Evolutionary conservation across 164 flowering plant genomes (phyloP), one percentile per base, ranked within the genome.

Genomic region (Houttuynia cordata): DNA sequence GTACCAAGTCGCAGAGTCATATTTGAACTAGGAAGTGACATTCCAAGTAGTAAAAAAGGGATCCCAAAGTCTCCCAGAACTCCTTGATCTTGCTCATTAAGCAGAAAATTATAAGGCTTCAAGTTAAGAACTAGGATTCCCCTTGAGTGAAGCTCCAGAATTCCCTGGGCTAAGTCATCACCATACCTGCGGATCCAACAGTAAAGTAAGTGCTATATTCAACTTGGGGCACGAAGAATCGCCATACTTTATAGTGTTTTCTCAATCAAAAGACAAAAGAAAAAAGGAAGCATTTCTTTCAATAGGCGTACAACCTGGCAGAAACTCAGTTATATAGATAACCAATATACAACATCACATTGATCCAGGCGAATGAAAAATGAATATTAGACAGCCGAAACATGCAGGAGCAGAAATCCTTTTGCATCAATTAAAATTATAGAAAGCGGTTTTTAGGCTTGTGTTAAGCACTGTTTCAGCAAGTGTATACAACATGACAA

Each of bases 91-190:
- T 68, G 69, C 52, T 79, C 91, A 74, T 76, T 64, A 14, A 92
- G 83, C 68, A 92, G 89, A 67, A 82, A 78, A 75, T 88, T 92
- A 14, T 57, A 78, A 15, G 96, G 96, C 65, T 88, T 92, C n/a
- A 88, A 81, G 69, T 92, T 92, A 54, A 92, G 87, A 66, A 80
- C 76, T 45, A 92, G 74, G 66, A 81, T 67, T 40, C 72, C 91
- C 66, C 76, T 79, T 24, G 84, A 71, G 75, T 92, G 98, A 64
- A 92, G 78, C 58, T 77, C 82, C 62, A 71, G 30, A 58, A 92
- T 72, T 51, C 83, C 96, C 65, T 81, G 78, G 64, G 89, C 91
- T 69, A 92, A 67, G 55, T 80, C 74, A 18, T 79, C 75, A 15
- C 88, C 95, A 70, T 88, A 87, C 84, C 98, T 92, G 78, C 23